Evolutionary conservation across 1,284 basidiomycete species (phyloP).

Genomic region (Agaricales sp.): DNA sequence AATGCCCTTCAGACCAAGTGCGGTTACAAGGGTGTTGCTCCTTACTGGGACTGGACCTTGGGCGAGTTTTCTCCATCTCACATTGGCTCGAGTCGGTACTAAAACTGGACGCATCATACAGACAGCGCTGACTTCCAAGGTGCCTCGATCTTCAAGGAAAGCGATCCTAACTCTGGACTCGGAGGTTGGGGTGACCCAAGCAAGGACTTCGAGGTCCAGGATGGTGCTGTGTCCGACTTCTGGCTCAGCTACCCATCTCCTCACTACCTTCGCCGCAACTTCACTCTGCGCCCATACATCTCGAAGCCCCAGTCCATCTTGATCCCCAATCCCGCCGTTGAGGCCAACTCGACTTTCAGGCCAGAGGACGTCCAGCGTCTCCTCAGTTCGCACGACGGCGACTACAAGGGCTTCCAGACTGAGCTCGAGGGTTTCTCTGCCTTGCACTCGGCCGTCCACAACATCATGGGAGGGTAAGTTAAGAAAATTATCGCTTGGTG

Average conservation of each 20-base stretch:
- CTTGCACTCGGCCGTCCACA: background rate
- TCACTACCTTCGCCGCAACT: background rate
- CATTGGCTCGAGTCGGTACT: background rate
- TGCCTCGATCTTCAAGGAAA: slow-evolving; percentile 1
- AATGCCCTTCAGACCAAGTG: background rate
- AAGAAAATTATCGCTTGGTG: background rate
- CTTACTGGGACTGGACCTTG: slow-evolving; percentile 3
- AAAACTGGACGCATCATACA: too few relatives aligned
- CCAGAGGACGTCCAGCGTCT: background rate
- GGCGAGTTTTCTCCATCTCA: slow-evolving; percentile 14
- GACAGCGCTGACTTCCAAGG: background rate
- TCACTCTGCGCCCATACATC: background rate
- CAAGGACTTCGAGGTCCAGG: background rate
- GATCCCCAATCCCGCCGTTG: background rate
- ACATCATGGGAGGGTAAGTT: background rate
- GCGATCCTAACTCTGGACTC: background rate
- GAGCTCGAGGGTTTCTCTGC: background rate
- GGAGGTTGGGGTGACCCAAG: background rate
- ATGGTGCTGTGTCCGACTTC: background rate
- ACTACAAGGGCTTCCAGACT: background rate
- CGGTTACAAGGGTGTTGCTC: background rate
- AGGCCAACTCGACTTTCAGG: background rate
- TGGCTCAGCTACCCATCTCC: background rate
- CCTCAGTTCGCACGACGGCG: background rate
- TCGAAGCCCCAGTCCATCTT: background rate